Conservation (phyloP, 2,329 filamentous ascomycete genomes). For the Didymella exigua region DNA sequence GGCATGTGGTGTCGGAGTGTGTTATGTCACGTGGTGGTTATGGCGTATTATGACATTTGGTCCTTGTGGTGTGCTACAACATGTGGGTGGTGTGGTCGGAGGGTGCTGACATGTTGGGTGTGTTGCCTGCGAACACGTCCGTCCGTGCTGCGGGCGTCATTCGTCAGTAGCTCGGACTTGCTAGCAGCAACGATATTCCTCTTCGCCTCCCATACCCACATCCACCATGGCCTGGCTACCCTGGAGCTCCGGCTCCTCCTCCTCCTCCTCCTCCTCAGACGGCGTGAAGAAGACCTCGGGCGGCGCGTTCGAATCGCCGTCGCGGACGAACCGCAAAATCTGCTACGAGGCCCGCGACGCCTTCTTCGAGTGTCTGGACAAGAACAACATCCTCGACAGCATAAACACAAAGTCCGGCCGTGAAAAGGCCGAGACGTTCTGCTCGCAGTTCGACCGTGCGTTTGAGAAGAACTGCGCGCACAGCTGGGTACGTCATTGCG, state of each 20-base stretch:
- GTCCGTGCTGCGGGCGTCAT: conserved; percentile 16
- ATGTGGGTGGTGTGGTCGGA: conserved; percentile 11
- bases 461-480: conserved; percentile 87
- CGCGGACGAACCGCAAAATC: conserved; percentile 75
- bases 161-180: conserved; percentile 16
- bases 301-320: conserved; percentile 75
- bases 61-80: no score
- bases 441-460: conserved; percentile 63
- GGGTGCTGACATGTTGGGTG: background rate
- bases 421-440: conserved; percentile 57
- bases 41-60: no score
- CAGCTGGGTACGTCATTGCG: conserved; percentile 82
- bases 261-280: conserved; percentile 44
- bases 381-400: conserved; percentile 78
- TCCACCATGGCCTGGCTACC: conserved; percentile 61
- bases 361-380: conserved; percentile 89
- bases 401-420: conserved; percentile 63
- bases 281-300: conserved; percentile 53
- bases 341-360: conserved; percentile 91
- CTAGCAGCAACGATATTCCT: conserved; percentile 21
- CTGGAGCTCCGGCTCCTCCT: conserved; percentile 52
- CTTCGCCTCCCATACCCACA: conserved; percentile 19
- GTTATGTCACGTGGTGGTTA: background rate
- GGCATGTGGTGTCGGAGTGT: background rate
- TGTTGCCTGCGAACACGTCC: background rate